These are phyloP conservation scores for Taiwanofungus camphoratus DNA, from an alignment of 1,284 basidiomycete species.

Conservation along the genomic window DNA sequence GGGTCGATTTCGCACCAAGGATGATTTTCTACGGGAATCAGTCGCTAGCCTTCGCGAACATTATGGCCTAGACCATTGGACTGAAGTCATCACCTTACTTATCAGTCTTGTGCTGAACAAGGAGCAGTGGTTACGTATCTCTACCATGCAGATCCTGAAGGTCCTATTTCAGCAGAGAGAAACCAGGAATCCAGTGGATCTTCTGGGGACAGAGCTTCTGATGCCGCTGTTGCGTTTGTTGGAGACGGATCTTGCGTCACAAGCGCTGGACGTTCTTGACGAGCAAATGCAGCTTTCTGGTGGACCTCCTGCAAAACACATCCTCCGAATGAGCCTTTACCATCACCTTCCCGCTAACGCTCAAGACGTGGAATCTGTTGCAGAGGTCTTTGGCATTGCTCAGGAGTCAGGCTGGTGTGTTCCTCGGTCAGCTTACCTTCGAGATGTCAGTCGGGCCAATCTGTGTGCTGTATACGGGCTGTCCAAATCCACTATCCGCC, in stretches of 20 bases:
- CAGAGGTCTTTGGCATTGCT: slow-evolving; percentile 77
- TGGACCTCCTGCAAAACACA: slow-evolving; percentile 74
- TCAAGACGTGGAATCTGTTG: slow-evolving; percentile 42
- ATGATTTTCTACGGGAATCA: slow-evolving; percentile 91
- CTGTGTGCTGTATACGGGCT: slow-evolving; percentile 83
- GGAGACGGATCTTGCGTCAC: slow-evolving; percentile 77
- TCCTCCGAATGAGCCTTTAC: slow-evolving; percentile 85
- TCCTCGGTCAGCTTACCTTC: slow-evolving; percentile 56
- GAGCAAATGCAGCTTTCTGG: slow-evolving; percentile 78
- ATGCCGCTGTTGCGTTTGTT: slow-evolving; percentile 87
- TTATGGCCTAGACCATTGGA: slow-evolving; percentile 67
- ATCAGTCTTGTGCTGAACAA: slow-evolving; percentile 85
- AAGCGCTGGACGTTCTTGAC: slow-evolving; percentile 89
- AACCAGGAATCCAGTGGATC: slow-evolving; percentile 66
- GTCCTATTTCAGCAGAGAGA: slow-evolving; percentile 85
- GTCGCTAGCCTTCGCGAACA: slow-evolving; percentile 81
- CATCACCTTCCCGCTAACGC: slow-evolving; percentile 38
- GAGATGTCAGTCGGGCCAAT: slow-evolving; percentile 66
- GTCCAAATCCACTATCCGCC: slow-evolving; percentile 67
- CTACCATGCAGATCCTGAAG: slow-evolving; percentile 85
- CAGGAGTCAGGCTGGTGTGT: slow-evolving; percentile 84
- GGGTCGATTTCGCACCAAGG: slow-evolving; percentile 84
- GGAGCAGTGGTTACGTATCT: slow-evolving; percentile 78
- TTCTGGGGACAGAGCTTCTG: slow-evolving; percentile 79
- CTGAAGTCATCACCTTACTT: slow-evolving; percentile 75